phyloP scores from a whole-genome alignment of 1,284 basidiomycete species.

The Fomitopsis betulina region DNA sequence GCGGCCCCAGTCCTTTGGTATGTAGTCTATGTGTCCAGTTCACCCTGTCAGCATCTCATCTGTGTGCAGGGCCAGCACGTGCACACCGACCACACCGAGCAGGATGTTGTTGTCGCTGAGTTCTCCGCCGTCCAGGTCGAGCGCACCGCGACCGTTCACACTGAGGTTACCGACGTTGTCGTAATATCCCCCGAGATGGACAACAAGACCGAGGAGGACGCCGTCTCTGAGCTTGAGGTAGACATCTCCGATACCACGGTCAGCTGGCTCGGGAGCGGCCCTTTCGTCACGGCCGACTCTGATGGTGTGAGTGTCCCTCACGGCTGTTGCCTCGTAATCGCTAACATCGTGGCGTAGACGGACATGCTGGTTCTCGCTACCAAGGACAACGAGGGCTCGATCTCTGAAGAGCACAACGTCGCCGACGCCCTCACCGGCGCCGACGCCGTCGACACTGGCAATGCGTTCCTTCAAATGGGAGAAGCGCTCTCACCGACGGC shows the following conservation, averaged over 20 bases:
- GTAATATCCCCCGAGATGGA: background rate
- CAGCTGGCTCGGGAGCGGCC: background rate
- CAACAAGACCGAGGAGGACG: background rate
- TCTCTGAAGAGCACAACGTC: background rate
- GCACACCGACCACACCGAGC: background rate
- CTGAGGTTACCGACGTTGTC: background rate
- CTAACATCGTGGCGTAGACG: background rate
- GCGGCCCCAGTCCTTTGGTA: background rate
- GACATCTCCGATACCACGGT: background rate
- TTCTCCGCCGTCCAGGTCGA: background rate
- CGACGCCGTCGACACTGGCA: background rate
- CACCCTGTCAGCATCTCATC: background rate
- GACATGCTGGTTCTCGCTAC: background rate
- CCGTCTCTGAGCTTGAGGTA: background rate
- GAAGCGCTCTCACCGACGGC: background rate
- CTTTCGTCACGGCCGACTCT: background rate
- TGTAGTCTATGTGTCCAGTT: background rate
- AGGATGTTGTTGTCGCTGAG: background rate
- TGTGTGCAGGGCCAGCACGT: background rate
- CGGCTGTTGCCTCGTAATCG: no score
- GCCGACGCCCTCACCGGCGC: background rate
- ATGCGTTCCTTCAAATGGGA: background rate
- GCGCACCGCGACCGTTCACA: background rate
- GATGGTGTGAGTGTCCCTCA: background rate
- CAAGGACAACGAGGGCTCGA: background rate